Evolutionary conservation across 768 basidiomycete species (phyloP), one percentile per base, ranked within the genome.

Genomic region (Coprinopsis marcescibilis): DNA sequence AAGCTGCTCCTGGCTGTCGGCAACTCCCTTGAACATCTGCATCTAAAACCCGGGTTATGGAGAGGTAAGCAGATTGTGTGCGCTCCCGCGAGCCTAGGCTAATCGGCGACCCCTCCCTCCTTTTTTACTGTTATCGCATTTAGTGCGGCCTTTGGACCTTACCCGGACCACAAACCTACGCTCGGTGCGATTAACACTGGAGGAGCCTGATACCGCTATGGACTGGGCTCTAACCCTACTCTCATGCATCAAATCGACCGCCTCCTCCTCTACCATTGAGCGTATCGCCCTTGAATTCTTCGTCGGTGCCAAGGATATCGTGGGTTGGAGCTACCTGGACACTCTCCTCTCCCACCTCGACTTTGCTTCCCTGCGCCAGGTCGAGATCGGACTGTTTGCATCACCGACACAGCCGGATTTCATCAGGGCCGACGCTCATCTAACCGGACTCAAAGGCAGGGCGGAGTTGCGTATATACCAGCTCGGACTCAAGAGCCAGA

Each of bases 371-470:
- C 52, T 71, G 12, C 53, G 56, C 5, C 60, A 64, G n/a, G 60
- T 73, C 13, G 70, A 70, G 17, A 60, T 73, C 20, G 71, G 71
- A 3, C 55, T 73, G 13, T 73, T 71, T 46, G 67, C 71, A 8
- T 57, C 61, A 1, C 61, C 67, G 0, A 57, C 62, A 0, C 59
- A 62, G 25, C 45, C 58, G 0, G 69, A 69, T 38, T 72, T 68
- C 30, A 46, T 59, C 15, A 52, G 57, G 11, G 67, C 69, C 8
- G 60, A 59, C 14, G 59, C 63, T 39, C 59, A 61, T 21, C 52
- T 72, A 51, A 45, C 55, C 12, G 63, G 60, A 4, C 33, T 67
- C 29, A 51, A 43, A 14, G 56, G 52, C 15, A 46, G 63, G 32
- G 68, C 63, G 3, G 58, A 63, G 3, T 55, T 67, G 26, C 49